Percentiles rank a stretch among this genome's conserved stretches.
phyloP scores from a whole-genome alignment of 768 basidiomycete genomes.

The Hemileccinum rubropunctum region DNA sequence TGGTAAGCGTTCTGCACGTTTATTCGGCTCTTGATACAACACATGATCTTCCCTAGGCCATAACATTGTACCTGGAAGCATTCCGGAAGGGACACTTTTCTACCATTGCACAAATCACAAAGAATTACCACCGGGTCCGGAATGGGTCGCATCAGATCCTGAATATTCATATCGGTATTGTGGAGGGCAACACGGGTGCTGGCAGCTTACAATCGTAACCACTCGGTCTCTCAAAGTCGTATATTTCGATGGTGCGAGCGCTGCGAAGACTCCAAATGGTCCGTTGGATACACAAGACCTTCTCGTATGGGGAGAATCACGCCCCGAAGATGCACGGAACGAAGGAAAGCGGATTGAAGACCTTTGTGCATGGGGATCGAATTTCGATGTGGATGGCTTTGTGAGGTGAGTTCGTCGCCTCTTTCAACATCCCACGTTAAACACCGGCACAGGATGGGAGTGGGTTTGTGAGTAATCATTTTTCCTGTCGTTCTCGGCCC shows the following conservation, averaged over 20 bases:
- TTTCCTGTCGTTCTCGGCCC: background rate
- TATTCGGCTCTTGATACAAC: too few relatives aligned
- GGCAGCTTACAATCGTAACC: constrained; percentile 14
- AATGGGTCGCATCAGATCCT: constrained; percentile 34
- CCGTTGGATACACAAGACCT: constrained; percentile 48
- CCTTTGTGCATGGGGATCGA: constrained; percentile 3
- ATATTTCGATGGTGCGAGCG: constrained; percentile 54
- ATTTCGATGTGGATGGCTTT: constrained; percentile 43
- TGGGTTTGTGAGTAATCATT: constrained; percentile 25
- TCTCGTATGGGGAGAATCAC: constrained; percentile 37
- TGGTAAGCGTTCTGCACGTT: too few relatives aligned
- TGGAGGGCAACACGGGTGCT: constrained; percentile 8
- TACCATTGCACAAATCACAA: constrained; percentile 28
- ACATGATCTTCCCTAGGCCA: constrained; percentile 11
- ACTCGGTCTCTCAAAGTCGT: constrained; percentile 39
- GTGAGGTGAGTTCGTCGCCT: constrained; percentile 32
- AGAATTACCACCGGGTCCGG: constrained; percentile 5
- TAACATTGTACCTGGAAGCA: constrained; percentile 29
- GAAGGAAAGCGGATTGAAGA: constrained; percentile 23
- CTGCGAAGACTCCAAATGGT: constrained; percentile 40
- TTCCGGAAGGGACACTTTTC: constrained; percentile 35
- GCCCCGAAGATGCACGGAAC: constrained; percentile 11
- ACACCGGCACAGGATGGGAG: constrained; percentile 7
- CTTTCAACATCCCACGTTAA: background rate
- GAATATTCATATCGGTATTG: constrained; percentile 43